phyloP scores from a whole-genome alignment of 2,329 filamentous ascomycete genomes.

The Trichophyton simii region DNA sequence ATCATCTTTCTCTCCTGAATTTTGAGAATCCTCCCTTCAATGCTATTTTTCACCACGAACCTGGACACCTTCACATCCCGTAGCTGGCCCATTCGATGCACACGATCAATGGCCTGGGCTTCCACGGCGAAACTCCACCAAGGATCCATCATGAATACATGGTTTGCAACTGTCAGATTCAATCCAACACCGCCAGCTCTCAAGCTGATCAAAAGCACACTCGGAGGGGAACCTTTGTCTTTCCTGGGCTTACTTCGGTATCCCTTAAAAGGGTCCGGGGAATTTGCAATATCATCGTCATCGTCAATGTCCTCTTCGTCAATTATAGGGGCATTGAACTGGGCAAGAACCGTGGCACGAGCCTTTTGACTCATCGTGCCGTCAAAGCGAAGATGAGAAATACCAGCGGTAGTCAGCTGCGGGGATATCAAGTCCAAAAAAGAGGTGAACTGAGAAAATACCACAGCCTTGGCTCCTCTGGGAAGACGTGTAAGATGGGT shows the following conservation, averaged over 20 bases:
- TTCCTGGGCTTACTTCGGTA: constrained; percentile 4
- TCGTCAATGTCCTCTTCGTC: constrained; percentile 26
- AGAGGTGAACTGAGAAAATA: constrained; percentile 96
- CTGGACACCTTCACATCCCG: constrained; percentile 72
- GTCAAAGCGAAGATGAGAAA: constrained; percentile 77
- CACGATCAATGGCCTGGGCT: constrained; percentile 91
- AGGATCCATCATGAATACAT: constrained; percentile 98
- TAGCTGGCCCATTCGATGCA: constrained; percentile 92
- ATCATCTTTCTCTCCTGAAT: constrained; percentile 82
- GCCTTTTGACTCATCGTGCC: constrained; percentile 79
- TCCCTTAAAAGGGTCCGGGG: not conserved
- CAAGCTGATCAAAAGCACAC: constrained; percentile 67
- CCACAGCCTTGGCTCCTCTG: constrained; percentile 69
- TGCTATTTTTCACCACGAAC: constrained; percentile 80
- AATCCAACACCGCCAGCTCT: constrained; percentile 86
- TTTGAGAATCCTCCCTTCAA: constrained; percentile 87
- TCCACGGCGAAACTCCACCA: constrained; percentile 99
- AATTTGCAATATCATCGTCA: constrained; percentile 12
- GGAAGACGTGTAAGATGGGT: constrained; percentile 59
- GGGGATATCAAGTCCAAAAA: constrained; percentile 87
- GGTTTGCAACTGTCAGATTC: constrained; percentile 76
- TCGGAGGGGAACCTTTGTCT: constrained; percentile 13
- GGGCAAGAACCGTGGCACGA: constrained; percentile 61
- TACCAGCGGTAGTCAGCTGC: constrained; percentile 57
- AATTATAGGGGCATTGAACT: constrained; percentile 48